Evolutionary conservation across 495 filamentous ascomycete genomes (phyloP).

Genomic region (Aspergillus diversus): DNA sequence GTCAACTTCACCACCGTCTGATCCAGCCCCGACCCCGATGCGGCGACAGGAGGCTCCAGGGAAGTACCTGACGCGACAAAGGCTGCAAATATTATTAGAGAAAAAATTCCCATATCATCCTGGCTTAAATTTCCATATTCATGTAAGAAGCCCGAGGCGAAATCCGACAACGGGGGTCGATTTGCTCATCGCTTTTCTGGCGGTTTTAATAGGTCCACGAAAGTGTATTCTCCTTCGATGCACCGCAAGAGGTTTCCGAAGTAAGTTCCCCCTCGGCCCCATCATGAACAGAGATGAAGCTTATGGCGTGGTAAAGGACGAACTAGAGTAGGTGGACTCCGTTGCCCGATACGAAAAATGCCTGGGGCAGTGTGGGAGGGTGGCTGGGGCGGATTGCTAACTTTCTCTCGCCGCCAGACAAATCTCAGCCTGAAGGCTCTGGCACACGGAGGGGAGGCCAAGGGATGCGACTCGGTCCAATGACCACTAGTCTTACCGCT

Average conservation of each 20-base stretch:
- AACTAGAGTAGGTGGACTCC: background rate
- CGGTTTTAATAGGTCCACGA: slow-evolving; percentile 31
- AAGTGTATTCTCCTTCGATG: slow-evolving; percentile 40
- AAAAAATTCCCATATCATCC: slow-evolving; percentile 36
- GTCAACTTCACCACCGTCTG: slow-evolving; percentile 12
- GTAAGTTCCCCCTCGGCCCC: slow-evolving; percentile 16
- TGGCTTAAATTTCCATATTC: slow-evolving; percentile 38
- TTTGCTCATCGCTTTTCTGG: background rate
- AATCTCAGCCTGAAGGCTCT: background rate
- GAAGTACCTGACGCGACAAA: slow-evolving; percentile 37
- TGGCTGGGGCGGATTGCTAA: background rate
- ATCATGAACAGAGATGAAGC: background rate
- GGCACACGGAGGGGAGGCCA: background rate
- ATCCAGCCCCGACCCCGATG: background rate
- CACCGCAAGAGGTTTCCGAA: slow-evolving; percentile 33
- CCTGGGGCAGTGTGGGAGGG: background rate
- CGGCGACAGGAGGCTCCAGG: slow-evolving; percentile 17
- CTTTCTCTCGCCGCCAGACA: background rate
- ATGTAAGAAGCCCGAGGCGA: slow-evolving; percentile 15
- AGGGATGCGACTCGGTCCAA: background rate
- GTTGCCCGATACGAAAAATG: background rate
- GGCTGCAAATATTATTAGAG: slow-evolving; percentile 36
- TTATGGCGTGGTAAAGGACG: background rate
- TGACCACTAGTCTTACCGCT: background rate
- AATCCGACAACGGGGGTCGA: background rate